These are phyloP conservation scores for Naganishia friedmannii DNA, from an alignment of 768 basidiomycete species.

Conservation along the genomic window DNA sequence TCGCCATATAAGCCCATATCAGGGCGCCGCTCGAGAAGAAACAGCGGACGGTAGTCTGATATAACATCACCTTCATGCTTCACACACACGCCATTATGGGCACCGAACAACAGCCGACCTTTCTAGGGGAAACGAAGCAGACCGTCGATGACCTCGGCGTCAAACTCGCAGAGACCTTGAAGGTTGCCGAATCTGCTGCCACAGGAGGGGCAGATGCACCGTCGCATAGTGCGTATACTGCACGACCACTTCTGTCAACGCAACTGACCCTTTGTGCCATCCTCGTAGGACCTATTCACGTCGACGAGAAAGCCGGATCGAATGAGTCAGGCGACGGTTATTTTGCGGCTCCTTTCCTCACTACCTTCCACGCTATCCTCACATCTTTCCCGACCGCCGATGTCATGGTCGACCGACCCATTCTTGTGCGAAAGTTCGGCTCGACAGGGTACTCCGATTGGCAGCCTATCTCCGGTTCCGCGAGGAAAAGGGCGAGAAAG, in stretches of 20 bases:
- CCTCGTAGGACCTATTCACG: conserved; percentile 56
- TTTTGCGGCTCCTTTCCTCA: conserved; percentile 72
- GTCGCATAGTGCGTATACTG: conserved; percentile 33
- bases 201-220: conserved; percentile 19
- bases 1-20: too few species aligned
- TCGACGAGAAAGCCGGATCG: conserved; percentile 75
- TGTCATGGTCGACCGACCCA: conserved; percentile 44
- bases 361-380: conserved; percentile 76
- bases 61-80: too few species aligned
- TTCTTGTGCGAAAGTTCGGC: conserved; percentile 67
- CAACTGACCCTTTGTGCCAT: too few species aligned
- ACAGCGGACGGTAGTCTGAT: too few species aligned
- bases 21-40: too few species aligned
- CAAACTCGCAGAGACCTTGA: conserved; percentile 43
- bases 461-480: conserved; percentile 75
- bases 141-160: conserved; percentile 42
- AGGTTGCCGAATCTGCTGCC: conserved; percentile 31
- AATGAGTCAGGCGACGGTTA: conserved; percentile 74
- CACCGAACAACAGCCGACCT: conserved; percentile 31
- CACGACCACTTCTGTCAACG: neutral
- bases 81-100: neutral
- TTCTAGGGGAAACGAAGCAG: conserved; percentile 44
- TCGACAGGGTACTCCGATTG: conserved; percentile 57
- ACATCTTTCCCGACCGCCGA: conserved; percentile 50
- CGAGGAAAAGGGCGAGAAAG: conserved; percentile 91